Base-by-base conservation (phyloP, 2,329 filamentous ascomycete species). In the Penicillium sp. region DNA sequence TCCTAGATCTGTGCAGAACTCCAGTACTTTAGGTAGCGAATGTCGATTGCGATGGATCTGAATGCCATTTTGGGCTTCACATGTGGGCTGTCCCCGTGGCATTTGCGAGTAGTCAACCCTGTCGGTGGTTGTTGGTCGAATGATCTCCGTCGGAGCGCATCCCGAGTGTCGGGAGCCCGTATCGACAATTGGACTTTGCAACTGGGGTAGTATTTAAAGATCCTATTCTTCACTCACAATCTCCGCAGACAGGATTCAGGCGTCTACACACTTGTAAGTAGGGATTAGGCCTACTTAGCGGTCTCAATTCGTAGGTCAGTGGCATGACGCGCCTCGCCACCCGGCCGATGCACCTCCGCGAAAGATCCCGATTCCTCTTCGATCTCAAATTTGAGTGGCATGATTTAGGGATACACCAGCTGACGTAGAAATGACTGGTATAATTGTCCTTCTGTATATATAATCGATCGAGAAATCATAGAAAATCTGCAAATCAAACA, bases 301-400 rank as follows among this genome's bases (percentile, higher is more conserved):
- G 13, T 36, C 13, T 36, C 13, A n/a, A 13, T 6, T n/a, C 4
- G 34, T 7, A 14, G 34, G 16, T 36, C 13, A 4, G 42, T 51
- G 49, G 49, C 44, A 47, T 52, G 49, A 52, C 29, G 18, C 27
- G 16, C 24, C 36, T 27, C 49, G 36, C 43, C 49, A 52, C 49
- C n/a, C 43, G 14, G 24, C 22, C 29, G 18, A 39, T 21, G 7
- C n/a, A 42, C 29, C 41, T 34, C 34, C 48, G 29, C 24, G 16
- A 49, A 42, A 42, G 4, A 39, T 36, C 27, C 49, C 43, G 43
- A 52, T 14, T 39, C 22, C 13, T 36, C 34, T 36, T 14, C 34
- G 34, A 36, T 29, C 43, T 52, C 34, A 8, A 18, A n/a, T 32
- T 8, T 11, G 16, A 36, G 50, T 53, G 38, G 50, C 38, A 53